Base-by-base conservation (phyloP, 768 basidiomycete genomes). In the Dioszegia aurantiaca region DNA sequence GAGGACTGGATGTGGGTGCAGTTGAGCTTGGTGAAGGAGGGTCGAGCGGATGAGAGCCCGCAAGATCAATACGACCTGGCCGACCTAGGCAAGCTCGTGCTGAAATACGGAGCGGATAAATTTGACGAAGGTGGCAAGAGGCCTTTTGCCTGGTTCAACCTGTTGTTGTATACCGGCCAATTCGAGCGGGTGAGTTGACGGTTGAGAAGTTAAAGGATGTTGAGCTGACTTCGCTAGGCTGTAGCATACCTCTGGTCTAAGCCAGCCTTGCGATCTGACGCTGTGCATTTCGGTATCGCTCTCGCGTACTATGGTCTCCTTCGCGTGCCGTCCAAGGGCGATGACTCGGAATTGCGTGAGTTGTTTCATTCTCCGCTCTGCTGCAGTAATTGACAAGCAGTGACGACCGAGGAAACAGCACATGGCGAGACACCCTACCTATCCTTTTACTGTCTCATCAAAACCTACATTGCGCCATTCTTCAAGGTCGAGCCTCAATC, bases 1-100 rank as follows among this genome's bases (percentile, higher is more conserved):
- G 95, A 97, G 74, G 95, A 99, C 76, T 99, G 94, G 94, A 80
- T 97, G 33, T 99, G 94, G 94, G 86, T 93, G 80, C 93, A 99
- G 78, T 82, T 98, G 14, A 82, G 86, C 1, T 87, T 97, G 84
- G 88, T 79, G 5, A 81, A 87, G 0, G 90, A 95, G 55, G 62
- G 58, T 16, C 42, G 56, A 17, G 89, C 89, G 8, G 86, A 89
- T 64, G 56, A 58, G 3, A 27, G 33, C 16, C 84, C 86, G 31
- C 87, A 64, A n/a, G 78, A 79, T 85, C 89, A 63, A 82, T 87
- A 59, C 77, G 72, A 73, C 33, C 63, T 79, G 14, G 62, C 65
- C 26, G 78, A 78, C 33, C 60, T 79, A 16, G 76, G 65, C 0
- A 70, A 61, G 23, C 59, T 76, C 39, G 68, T 79, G 39, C 58